Evolutionary conservation across 1,284 basidiomycete species (phyloP).

Genomic region (Ceratobasidium sp.): DNA sequence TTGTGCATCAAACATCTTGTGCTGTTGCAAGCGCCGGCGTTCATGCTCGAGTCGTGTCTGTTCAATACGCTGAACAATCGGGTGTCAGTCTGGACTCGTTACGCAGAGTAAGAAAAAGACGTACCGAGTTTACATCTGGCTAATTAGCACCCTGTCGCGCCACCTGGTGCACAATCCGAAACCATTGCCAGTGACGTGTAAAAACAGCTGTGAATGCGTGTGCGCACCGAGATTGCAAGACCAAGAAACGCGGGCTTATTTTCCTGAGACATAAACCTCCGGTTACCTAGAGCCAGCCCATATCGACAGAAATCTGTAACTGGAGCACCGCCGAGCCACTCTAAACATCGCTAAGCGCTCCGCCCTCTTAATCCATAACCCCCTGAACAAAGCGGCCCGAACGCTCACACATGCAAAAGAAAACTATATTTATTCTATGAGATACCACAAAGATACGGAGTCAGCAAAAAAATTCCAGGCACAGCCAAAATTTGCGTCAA

Average conservation of each 20-base stretch:
- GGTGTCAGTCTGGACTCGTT: constrained; percentile 10
- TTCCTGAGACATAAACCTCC: constrained; percentile 45
- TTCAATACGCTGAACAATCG: constrained; percentile 72
- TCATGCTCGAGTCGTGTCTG: constrained; percentile 91
- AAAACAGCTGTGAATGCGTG: constrained; percentile 43
- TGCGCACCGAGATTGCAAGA: too few species aligned
- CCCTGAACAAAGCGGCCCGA: too few species aligned
- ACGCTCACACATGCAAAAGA: too few species aligned
- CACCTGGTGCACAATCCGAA: constrained; percentile 54
- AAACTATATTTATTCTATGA: too few species aligned
- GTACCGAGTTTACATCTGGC: constrained; percentile 77
- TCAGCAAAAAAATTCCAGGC: too few species aligned
- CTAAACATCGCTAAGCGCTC: too few species aligned
- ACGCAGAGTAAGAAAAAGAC: constrained; percentile 48
- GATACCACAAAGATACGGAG: too few species aligned
- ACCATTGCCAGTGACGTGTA: constrained; percentile 41
- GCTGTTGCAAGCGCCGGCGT: constrained; percentile 80
- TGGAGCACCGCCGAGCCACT: constrained; percentile 79
- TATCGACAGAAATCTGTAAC: constrained; percentile 78
- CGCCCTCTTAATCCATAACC: too few species aligned
- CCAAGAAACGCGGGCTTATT: constrained; percentile 47
- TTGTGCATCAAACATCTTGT: constrained; percentile 91
- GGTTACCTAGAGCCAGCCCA: constrained; percentile 62
- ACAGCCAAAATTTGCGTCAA: too few species aligned
- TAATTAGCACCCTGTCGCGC: too few species aligned